These are phyloP conservation scores for Wickerhamomyces hampshirensis DNA, from an alignment of 805 yeast species.

Conservation along the genomic window DNA sequence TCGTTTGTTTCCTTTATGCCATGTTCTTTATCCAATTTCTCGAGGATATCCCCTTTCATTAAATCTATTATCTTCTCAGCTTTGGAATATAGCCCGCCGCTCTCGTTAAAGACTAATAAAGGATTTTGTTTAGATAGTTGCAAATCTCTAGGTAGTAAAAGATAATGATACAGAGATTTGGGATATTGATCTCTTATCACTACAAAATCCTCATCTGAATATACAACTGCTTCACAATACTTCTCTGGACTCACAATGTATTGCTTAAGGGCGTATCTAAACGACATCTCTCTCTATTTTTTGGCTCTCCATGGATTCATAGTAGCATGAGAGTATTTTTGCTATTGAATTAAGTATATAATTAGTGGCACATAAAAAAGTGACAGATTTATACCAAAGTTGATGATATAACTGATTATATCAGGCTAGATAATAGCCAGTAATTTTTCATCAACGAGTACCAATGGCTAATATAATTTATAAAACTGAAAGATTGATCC, in stretches of 20 bases:
- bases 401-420: too few species aligned
- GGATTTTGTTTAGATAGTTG: constrained; percentile 46
- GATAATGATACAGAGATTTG: constrained; percentile 54
- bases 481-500: too few species aligned
- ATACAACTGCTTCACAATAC: constrained; percentile 35
- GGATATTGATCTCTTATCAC: constrained; percentile 61
- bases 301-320: too few species aligned
- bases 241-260: constrained; percentile 46
- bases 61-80: constrained; percentile 9
- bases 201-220: constrained; percentile 45
- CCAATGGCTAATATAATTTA: too few species aligned
- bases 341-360: too few species aligned
- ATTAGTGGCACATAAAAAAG: too few species aligned
- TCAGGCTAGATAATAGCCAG: too few species aligned
- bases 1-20: constrained; percentile 19
- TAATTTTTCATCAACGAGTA: too few species aligned
- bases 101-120: constrained; percentile 20
- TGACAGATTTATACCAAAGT: too few species aligned
- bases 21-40: constrained; percentile 13
- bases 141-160: constrained; percentile 52
- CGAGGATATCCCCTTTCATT: constrained; percentile 13
- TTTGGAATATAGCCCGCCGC: constrained; percentile 27
- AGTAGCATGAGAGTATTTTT: too few species aligned
- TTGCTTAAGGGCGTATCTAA: constrained; percentile 40
- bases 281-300: too few species aligned